These are phyloP conservation scores for Arthrobotrys iridis DNA, from an alignment of 2,329 filamentous ascomycete genomes.

Conservation along the genomic window DNA sequence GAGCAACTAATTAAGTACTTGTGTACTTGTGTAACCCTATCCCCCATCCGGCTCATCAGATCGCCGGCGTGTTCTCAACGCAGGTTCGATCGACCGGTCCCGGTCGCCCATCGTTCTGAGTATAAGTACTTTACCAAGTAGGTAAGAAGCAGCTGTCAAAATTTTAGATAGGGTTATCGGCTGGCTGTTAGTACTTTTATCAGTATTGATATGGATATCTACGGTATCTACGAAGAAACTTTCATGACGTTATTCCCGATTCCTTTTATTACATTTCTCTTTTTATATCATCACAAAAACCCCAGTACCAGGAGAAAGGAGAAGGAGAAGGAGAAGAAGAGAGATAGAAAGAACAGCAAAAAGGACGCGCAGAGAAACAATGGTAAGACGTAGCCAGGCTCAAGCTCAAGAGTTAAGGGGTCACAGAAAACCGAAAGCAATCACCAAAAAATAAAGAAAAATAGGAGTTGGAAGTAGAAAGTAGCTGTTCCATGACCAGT, in stretches of 20 bases:
- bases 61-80: not conserved
- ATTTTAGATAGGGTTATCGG: too few relatives aligned
- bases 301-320: not conserved
- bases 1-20: too few relatives aligned
- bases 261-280: slow-evolving; percentile 23
- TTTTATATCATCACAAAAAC: slow-evolving; percentile 21
- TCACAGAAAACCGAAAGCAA: not conserved
- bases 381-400: slow-evolving; percentile 12
- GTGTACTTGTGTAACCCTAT: slow-evolving; percentile 17
- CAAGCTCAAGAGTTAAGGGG: slow-evolving; percentile 4
- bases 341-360: slow-evolving; percentile 4
- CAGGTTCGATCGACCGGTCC: not conserved
- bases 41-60: not conserved
- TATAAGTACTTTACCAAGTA: not conserved
- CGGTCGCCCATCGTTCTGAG: not conserved
- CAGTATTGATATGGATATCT: not conserved
- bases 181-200: too few relatives aligned
- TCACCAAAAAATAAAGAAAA: not conserved
- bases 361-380: slow-evolving; percentile 6
- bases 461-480: too few relatives aligned
- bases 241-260: not conserved
- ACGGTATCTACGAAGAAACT: not conserved
- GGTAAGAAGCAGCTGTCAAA: too few relatives aligned
- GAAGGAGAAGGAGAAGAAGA: too few relatives aligned
- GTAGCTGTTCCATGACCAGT: slow-evolving; percentile 4